Percentiles rank a stretch among this genome's conserved stretches.
Evolutionary conservation across 441 rosid species (phyloP).

Genomic region (Populus trichocarpa): DNA sequence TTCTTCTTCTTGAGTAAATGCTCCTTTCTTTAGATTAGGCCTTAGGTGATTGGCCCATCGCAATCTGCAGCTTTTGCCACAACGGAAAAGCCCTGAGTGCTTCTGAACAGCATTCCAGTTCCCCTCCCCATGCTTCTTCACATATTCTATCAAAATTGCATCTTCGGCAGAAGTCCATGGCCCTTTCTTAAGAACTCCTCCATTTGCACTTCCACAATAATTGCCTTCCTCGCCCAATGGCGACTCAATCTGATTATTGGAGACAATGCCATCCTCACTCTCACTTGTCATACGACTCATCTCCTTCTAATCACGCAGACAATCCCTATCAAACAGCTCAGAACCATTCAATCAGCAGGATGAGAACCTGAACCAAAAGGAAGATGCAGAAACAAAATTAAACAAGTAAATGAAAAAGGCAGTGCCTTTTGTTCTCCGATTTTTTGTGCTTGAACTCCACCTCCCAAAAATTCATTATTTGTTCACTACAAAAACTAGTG

Average conservation of each 20-base stretch:
- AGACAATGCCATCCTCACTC: conserved; percentile 55
- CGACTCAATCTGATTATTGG: conserved; percentile 52
- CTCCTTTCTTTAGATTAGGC: conserved; percentile 97
- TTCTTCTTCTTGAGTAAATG: conserved; percentile 92
- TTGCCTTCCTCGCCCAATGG: conserved; percentile 46
- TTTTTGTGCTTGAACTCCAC: conserved; percentile 26
- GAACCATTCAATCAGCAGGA: conserved; percentile 39
- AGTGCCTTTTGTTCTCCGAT: conserved; percentile 17
- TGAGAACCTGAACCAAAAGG: conserved; percentile 37
- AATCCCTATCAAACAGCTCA: conserved; percentile 32
- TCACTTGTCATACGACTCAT: conserved; percentile 67
- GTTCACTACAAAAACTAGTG: conserved; percentile 20
- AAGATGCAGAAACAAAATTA: conserved; percentile 19
- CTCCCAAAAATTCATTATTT: conserved; percentile 20
- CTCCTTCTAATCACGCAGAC: conserved; percentile 41
- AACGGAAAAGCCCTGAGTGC: conserved; percentile 79
- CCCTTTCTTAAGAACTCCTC: conserved; percentile 78
- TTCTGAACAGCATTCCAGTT: conserved; percentile 98
- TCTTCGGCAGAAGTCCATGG: conserved; percentile 99
- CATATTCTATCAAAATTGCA: conserved; percentile 78
- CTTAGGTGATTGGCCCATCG: conserved; percentile 98
- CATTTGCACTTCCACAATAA: conserved; percentile 44
- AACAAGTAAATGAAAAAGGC: conserved; percentile 7
- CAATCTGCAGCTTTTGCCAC: conserved; percentile 97
- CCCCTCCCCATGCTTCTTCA: conserved; percentile 94